A percentile compares a stretch with the other conserved stretches of the same genome.
Conservation (phyloP, 179 eudicot species). For the Corrigiola litoralis region DNA sequence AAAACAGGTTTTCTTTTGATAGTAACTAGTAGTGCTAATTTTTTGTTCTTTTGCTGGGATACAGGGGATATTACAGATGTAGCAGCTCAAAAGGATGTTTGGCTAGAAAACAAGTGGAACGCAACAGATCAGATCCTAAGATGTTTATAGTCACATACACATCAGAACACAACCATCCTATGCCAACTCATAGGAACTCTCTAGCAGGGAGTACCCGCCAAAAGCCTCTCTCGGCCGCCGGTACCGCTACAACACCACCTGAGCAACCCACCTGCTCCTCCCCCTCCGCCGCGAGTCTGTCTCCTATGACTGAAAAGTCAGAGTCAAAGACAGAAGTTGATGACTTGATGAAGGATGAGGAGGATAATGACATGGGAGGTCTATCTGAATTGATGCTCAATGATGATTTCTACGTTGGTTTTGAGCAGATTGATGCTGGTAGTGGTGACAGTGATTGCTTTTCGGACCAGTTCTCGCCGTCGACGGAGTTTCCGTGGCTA, state of each 20-base stretch:
- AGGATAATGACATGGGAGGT: slow-evolving; percentile 19
- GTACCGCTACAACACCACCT: slow-evolving; percentile 14
- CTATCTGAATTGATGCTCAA: slow-evolving; percentile 27
- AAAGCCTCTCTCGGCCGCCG: slow-evolving; percentile 14
- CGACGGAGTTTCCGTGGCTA: slow-evolving; percentile 32
- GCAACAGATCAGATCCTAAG: slow-evolving; percentile 41
- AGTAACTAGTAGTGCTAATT: neutral
- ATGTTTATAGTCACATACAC: slow-evolving; percentile 47
- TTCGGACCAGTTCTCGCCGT: slow-evolving; percentile 30
- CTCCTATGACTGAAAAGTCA: slow-evolving; percentile 26
- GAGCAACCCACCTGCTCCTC: slow-evolving; percentile 29
- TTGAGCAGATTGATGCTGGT: slow-evolving; percentile 32
- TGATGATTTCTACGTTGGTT: slow-evolving; percentile 38
- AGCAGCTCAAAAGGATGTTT: slow-evolving; percentile 41
- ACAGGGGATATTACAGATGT: slow-evolving; percentile 45
- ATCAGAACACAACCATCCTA: slow-evolving; percentile 38
- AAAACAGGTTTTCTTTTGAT: neutral
- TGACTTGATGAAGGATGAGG: slow-evolving; percentile 24
- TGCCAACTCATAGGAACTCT: slow-evolving; percentile 41
- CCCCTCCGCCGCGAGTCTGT: slow-evolving; percentile 17
- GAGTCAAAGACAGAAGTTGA: slow-evolving; percentile 28
- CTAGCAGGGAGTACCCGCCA: slow-evolving; percentile 43
- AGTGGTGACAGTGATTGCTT: slow-evolving; percentile 31
- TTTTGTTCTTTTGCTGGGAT: slow-evolving; percentile 4
- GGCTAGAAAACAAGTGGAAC: slow-evolving; percentile 42